Evolutionary conservation across 495 filamentous ascomycete species (phyloP).

Genomic region (Trichoderma parareesei): DNA sequence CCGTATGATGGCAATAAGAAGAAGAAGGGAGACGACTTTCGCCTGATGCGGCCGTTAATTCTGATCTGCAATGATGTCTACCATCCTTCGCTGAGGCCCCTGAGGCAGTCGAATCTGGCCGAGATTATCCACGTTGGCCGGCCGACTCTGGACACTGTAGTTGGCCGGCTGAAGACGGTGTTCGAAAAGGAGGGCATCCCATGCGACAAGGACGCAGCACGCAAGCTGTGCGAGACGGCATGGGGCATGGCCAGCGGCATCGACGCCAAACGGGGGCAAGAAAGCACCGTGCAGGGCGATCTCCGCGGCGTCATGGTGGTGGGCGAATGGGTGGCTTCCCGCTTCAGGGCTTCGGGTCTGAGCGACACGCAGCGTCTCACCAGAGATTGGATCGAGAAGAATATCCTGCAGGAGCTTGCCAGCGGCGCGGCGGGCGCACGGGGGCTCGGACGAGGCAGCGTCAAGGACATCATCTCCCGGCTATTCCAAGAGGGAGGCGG

Average conservation of each 20-base stretch:
- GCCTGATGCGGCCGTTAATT: conserved; percentile 78
- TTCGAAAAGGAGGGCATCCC: conserved; percentile 81
- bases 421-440: conserved; percentile 72
- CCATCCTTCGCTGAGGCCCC: conserved; percentile 73
- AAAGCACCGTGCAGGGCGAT: conserved; percentile 73
- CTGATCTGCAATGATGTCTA: conserved; percentile 98
- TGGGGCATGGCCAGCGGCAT: conserved; percentile 73
- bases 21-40: conserved; percentile 74
- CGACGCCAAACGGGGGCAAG: conserved; percentile 44
- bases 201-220: conserved; percentile 77
- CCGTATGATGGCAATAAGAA: conserved; percentile 25
- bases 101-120: conserved; percentile 70
- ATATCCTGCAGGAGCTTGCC: conserved; percentile 58
- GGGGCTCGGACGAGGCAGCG: conserved; percentile 67
- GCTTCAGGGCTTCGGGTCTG: conserved; percentile 50
- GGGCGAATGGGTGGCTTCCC: conserved; percentile 87
- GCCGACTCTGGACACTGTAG: conserved; percentile 79
- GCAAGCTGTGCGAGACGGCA: conserved; percentile 82
- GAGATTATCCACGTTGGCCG: conserved; percentile 91
- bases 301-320: conserved; percentile 88
- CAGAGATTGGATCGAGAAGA: conserved; percentile 72
- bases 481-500: conserved; percentile 84
- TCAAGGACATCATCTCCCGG: conserved; percentile 74
- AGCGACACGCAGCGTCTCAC: conserved; percentile 47
- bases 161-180: conserved; percentile 68